Base-by-base conservation (phyloP, 768 basidiomycete genomes). In the Suillus cothurnatus region DNA sequence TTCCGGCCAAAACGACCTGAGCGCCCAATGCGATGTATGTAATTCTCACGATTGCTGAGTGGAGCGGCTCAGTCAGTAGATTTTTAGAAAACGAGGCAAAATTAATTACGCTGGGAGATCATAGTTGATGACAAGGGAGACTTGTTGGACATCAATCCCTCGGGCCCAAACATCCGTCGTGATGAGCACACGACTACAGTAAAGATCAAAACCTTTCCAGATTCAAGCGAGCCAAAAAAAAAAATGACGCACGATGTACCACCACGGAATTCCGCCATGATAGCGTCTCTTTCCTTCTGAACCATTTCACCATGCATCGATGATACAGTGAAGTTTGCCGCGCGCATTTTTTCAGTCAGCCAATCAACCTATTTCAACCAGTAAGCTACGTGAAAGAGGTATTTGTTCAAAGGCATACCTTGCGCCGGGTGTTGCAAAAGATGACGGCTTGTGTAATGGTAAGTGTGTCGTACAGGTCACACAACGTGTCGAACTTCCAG, bases 401-500 rank as follows among this genome's bases (percentile, higher is more conserved):
- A 32, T 39, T 45, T 45, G 11, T 57, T 58, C 9, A 23, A 66
- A 63, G 47, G 34, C 83, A 19, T 57, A 92, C 96, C 91, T 98
- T 99, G 82, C 96, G 86, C 72, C 94, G 86, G 19, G 95, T 98
- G 82, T 98, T 98, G 82, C 97, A 99, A 82, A 99, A 98, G 75
- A 99, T 97, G 76, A 99, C 96, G 57, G 96, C 97, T 85, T 98
- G 97, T 8, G 96, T 98, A 77, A 99, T 98, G 62, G 96, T 98
- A 69, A 99, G 88, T 34, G 97, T 98, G 78, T 99, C 97, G 80
- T 97, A 99, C 57, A 99, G 81, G 81, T 97, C 97, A 75, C 93
- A 97, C 38, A 99, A 85, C 0, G 96, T 98, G 79, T 98, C 96
- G 74, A 97, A 96, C 76, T 99, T 99, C 96, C 96, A 98, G 75